These are phyloP conservation scores for Boletus tomentosulus DNA, from an alignment of 768 basidiomycete genomes.

Conservation along the genomic window DNA sequence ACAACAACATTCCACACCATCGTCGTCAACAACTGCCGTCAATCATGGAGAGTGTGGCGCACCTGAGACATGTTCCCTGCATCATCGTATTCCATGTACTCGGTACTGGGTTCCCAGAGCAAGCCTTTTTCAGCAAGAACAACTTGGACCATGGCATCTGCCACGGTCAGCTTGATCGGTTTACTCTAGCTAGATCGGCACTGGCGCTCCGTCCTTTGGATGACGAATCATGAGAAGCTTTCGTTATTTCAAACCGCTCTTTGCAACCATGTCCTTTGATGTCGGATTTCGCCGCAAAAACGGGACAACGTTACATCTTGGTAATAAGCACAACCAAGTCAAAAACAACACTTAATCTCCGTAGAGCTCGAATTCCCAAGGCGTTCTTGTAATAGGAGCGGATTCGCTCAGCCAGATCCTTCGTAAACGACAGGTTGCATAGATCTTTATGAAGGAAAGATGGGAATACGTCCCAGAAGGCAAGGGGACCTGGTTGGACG, in stretches of 20 bases:
- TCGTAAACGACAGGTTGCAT: conserved; percentile 72
- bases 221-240: conserved; percentile 15
- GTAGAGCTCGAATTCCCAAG: conserved; percentile 79
- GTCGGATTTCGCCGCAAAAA: conserved; percentile 16
- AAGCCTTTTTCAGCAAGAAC: conserved; percentile 7
- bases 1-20: not conserved
- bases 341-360: conserved; percentile 28
- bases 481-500: conserved; percentile 19
- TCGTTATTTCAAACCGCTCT: conserved; percentile 18
- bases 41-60: conserved; percentile 10
- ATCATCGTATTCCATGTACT: conserved; percentile 2
- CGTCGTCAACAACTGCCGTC: conserved; percentile 7
- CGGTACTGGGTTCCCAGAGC: conserved; percentile 8
- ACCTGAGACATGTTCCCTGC: conserved; percentile 7
- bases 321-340: conserved; percentile 10
- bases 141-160: conserved; percentile 15
- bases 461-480: conserved; percentile 61
- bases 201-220: conserved; percentile 14
- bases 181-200: conserved; percentile 19
- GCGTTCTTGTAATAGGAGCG: conserved; percentile 47
- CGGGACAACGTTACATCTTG: conserved; percentile 17
- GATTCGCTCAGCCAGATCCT: conserved; percentile 72
- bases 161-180: conserved; percentile 15
- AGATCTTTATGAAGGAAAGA: conserved; percentile 69
- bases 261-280: conserved; percentile 16